Evolutionary conservation across 768 basidiomycete species (phyloP).

Genomic region (Psilocybe azurescens): DNA sequence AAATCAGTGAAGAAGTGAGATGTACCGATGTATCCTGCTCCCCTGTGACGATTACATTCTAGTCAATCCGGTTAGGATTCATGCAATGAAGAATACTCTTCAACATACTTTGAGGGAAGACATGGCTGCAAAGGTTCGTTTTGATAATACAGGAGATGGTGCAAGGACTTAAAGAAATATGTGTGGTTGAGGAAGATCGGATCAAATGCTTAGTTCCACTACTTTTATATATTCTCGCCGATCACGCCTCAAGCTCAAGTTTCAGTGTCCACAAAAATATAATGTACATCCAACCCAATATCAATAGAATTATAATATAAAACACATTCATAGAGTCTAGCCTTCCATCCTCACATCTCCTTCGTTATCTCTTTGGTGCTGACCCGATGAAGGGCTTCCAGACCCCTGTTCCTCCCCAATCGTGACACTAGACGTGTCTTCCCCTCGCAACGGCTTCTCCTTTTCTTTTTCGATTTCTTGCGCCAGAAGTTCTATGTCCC

Average conservation of each 20-base stretch:
- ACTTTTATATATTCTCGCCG: conserved; percentile 18
- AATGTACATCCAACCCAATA: background rate
- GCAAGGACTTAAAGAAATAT: background rate
- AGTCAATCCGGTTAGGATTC: conserved; percentile 27
- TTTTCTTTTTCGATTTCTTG: conserved; percentile 57
- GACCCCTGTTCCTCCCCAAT: conserved; percentile 36
- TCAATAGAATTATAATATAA: background rate
- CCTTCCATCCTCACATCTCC: conserved; percentile 59
- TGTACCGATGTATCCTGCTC: conserved; percentile 89
- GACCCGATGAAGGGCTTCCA: conserved; percentile 35
- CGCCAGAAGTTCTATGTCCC: conserved; percentile 64
- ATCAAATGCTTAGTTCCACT: conserved; percentile 22
- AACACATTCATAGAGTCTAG: conserved; percentile 18
- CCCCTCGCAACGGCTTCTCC: conserved; percentile 42
- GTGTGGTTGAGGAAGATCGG: conserved; percentile 22
- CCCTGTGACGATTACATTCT: conserved; percentile 57
- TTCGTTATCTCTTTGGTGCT: conserved; percentile 36
- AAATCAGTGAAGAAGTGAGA: conserved; percentile 10
- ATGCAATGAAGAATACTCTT: conserved; percentile 16
- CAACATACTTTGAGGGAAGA: conserved; percentile 52
- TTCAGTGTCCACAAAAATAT: background rate
- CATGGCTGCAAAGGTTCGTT: conserved; percentile 20
- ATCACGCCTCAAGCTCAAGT: conserved; percentile 23
- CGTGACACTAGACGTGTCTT: conserved; percentile 36
- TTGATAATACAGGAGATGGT: background rate